Conservation (phyloP, 2,329 filamentous ascomycete genomes). For the Proliferodiscus dingleyae region DNA sequence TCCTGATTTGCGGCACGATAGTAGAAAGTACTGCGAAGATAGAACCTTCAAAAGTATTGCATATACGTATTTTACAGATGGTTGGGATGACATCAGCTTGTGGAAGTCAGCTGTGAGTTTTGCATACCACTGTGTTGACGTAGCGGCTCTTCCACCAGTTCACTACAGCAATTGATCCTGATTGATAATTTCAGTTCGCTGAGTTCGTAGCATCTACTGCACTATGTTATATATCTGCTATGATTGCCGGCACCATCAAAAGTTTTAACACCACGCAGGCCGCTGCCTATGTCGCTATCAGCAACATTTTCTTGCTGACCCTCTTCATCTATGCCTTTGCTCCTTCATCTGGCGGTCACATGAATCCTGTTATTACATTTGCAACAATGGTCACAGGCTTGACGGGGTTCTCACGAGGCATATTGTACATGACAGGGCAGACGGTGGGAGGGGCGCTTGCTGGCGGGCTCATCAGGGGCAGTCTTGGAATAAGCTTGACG, state of each 20-base stretch:
- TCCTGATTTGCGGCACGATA: conserved; percentile 13
- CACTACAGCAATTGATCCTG: too few species aligned
- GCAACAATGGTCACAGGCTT: conserved; percentile 47
- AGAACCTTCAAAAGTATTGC: conserved; percentile 3
- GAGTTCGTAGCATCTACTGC: conserved; percentile 30
- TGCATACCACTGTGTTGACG: too few species aligned
- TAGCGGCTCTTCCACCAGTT: too few species aligned
- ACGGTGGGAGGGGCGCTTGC: conserved; percentile 39
- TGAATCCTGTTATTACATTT: conserved; percentile 51
- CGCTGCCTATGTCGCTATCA: conserved; percentile 30
- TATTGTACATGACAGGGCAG: conserved; percentile 48
- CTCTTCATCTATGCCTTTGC: conserved; percentile 47
- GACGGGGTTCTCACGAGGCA: conserved; percentile 43
- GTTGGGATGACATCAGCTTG: conserved; percentile 15
- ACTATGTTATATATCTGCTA: conserved; percentile 31
- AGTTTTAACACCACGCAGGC: conserved; percentile 27
- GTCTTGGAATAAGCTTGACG: conserved; percentile 30
- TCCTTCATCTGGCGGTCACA: conserved; percentile 46
- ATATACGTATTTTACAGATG: conserved; percentile 10
- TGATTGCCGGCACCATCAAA: conserved; percentile 29
- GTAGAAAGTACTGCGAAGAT: conserved; percentile 3
- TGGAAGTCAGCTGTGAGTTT: conserved; percentile 16
- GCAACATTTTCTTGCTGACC: conserved; percentile 35
- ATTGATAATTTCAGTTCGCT: conserved; percentile 29
- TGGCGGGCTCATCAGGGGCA: conserved; percentile 36